Percentiles rank a stretch among this genome's conserved stretches.
phyloP scores from a whole-genome alignment of 1,284 basidiomycete species.

The Trichosporon asahii region DNA sequence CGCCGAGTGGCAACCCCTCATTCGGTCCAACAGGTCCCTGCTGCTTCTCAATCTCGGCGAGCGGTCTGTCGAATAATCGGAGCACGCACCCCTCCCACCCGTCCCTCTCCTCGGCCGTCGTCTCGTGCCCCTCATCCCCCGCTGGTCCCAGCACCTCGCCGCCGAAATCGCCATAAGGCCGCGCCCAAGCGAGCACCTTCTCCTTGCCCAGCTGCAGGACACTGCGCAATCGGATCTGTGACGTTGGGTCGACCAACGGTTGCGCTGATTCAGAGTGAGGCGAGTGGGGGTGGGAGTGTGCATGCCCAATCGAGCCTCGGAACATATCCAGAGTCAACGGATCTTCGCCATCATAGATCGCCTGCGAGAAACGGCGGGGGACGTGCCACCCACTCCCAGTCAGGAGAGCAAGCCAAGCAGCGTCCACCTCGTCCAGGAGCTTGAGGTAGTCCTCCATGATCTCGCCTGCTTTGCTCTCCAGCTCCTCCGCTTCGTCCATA shows the following conservation, averaged over 20 bases:
- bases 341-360: neutral
- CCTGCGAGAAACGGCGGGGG: neutral
- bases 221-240: conserved; percentile 33
- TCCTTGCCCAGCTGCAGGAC: conserved; percentile 29
- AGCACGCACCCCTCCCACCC: conserved; percentile 26
- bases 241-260: conserved; percentile 28
- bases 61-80: conserved; percentile 14
- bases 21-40: neutral
- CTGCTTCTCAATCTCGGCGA: conserved; percentile 13
- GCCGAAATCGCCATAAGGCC: conserved; percentile 37
- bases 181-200: conserved; percentile 37
- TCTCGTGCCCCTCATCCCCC: conserved; percentile 19
- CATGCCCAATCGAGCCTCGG: neutral
- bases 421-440: conserved; percentile 28
- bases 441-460: conserved; percentile 26
- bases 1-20: neutral
- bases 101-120: neutral
- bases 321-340: neutral
- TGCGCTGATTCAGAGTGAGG: neutral
- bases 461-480: conserved; percentile 17
- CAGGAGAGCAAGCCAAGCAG: conserved; percentile 36
- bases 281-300: neutral
- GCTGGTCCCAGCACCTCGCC: conserved; percentile 22
- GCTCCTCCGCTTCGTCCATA: neutral
- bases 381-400: neutral